Evolutionary conservation across 371 early-diverging fungal genomes (phyloP).

Genomic region (Syncephalastrum monosporum): DNA sequence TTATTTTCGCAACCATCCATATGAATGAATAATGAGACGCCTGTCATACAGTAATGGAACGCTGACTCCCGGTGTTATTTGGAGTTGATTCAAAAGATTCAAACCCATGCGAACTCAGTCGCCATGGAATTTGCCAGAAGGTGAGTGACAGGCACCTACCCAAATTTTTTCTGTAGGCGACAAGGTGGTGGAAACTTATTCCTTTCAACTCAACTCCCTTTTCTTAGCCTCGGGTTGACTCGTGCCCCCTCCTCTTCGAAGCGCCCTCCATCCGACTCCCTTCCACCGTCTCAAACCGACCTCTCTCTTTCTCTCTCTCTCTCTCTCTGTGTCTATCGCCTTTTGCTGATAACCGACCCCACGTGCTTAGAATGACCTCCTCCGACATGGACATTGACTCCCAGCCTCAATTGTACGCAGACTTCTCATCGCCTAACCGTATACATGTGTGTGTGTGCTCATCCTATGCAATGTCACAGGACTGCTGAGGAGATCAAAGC

Average conservation of each 20-base stretch:
- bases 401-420: not conserved
- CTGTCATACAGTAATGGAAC: no score
- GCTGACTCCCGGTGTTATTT: not conserved
- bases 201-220: no score
- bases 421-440: not conserved
- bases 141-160: no score
- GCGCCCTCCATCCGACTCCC: no score
- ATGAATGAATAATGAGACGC: no score
- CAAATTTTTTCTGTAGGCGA: no score
- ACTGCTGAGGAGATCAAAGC: slow-evolving; percentile 62
- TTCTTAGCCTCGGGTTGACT: no score
- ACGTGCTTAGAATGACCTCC: not conserved
- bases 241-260: no score
- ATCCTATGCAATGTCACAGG: slow-evolving; percentile 7
- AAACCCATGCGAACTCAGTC: slow-evolving; percentile 20
- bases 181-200: no score
- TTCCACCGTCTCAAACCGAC: no score
- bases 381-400: slow-evolving; percentile 6
- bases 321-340: not conserved
- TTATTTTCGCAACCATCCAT: no score
- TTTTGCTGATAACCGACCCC: not conserved
- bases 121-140: slow-evolving; percentile 3
- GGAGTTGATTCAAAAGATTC: not conserved
- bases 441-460: not conserved
- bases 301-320: no score